Percentiles rank a stretch among this genome's conserved stretches.
Evolutionary conservation across 805 yeast genomes (phyloP).

Genomic region (Maudiozyma bulderi): DNA sequence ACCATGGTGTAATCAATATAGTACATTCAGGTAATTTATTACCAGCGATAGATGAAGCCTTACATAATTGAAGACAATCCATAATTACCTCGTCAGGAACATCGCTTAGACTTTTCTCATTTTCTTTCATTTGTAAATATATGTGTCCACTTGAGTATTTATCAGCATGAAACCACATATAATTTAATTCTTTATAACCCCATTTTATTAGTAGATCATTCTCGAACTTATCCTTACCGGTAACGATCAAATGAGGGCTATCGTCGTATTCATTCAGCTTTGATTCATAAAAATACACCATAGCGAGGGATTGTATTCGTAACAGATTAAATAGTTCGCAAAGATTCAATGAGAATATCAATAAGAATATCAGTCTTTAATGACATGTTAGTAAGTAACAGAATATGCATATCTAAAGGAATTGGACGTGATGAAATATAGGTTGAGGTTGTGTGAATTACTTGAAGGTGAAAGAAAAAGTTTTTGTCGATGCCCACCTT

Average conservation of each 20-base stretch:
- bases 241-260: slow-evolving; percentile 23
- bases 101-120: slow-evolving; percentile 36
- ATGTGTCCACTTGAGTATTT: slow-evolving; percentile 70
- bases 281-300: slow-evolving; percentile 26
- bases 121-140: slow-evolving; percentile 46
- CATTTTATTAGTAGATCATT: slow-evolving; percentile 52
- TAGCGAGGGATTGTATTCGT: neutral
- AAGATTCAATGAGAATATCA: no score
- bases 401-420: no score
- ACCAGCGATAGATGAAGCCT: slow-evolving; percentile 69
- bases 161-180: slow-evolving; percentile 74
- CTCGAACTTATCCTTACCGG: slow-evolving; percentile 71
- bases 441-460: no score
- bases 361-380: no score
- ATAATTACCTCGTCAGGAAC: slow-evolving; percentile 44
- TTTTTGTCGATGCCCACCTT: no score
- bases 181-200: slow-evolving; percentile 48
- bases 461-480: no score
- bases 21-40: slow-evolving; percentile 59
- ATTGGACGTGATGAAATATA: no score
- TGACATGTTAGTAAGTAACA: no score
- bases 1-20: slow-evolving; percentile 66
- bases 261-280: slow-evolving; percentile 9
- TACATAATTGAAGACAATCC: slow-evolving; percentile 62
- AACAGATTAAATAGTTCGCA: no score